Evolutionary conservation across 1,139 yeast genomes (phyloP), one percentile per base, ranked within the genome.

Genomic region (Blastobotrys elegans): DNA sequence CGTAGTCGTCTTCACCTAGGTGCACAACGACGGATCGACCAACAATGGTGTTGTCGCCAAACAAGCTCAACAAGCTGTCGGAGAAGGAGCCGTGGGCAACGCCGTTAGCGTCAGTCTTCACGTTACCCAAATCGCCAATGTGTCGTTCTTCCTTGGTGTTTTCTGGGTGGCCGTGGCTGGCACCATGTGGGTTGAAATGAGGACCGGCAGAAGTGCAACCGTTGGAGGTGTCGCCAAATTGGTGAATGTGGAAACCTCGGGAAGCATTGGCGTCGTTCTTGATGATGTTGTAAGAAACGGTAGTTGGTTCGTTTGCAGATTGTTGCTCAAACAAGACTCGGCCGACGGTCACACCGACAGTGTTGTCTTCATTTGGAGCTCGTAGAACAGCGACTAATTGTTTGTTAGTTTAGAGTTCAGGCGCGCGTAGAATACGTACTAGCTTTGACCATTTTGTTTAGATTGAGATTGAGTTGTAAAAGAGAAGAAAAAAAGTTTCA

Each of bases 151-250:
- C 87, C 61, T 65, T 73, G 60, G 80, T 87, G 64, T 84, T 96
- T 64, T 80, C 82, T 70, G 97, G 97, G 52, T 94, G 89, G 72
- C 98, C 98, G 71, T 92, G 98, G 59, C 80, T 79, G 76, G 84
- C 83, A 59, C 79, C 75, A 69, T 84, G 85, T 58, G 97, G 97
- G 79, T 92, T 92, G 82, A 88, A 90, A 74, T 92, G 98, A 52
- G 97, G 96, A 64, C 98, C 98, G 50, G 98, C 97, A 57, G 97
- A 88, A 53, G 96, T 89, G 75, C 97, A 90, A 55, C 98, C 97
- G 69, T 92, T 90, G 73, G 97, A 89, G 80, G 89, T 88, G 77
- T 92, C 98, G 75, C 98, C 98, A 65, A 90, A 92, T 66, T 87
- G 85, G 73, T 92, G 98, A 67, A 92, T 75, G 77, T 92, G 98